phyloP scores from a whole-genome alignment of 176 grass and related monocot genomes.

The Phoenix roebelenii region DNA sequence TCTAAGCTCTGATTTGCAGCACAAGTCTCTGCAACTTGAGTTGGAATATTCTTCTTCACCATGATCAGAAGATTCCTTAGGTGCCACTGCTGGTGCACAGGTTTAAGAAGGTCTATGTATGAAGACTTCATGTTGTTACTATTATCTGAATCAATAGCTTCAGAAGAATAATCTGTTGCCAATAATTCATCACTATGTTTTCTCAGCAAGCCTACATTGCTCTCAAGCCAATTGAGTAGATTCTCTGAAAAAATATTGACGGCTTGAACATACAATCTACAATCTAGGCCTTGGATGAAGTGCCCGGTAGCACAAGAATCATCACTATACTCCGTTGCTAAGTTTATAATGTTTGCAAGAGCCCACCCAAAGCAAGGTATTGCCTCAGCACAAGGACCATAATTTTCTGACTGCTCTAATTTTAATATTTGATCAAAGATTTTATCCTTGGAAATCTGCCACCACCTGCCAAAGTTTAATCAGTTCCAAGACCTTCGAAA shows the following conservation, averaged over 20 bases:
- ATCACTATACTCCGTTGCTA: conserved; percentile 47
- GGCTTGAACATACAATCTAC: conserved; percentile 52
- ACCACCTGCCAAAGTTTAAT: conserved; percentile 96
- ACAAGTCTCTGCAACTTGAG: conserved; percentile 7
- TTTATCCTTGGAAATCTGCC: conserved; percentile 64
- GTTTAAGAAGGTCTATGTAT: conserved; percentile 78
- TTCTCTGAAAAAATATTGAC: conserved; percentile 66
- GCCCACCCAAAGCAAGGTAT: conserved; percentile 79
- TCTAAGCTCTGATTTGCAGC: conserved; percentile 12
- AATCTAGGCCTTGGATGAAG: conserved; percentile 64
- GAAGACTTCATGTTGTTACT: conserved; percentile 24
- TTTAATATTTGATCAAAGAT: conserved; percentile 77
- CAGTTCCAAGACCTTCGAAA: conserved; percentile 33
- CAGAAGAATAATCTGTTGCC: conserved; percentile 8
- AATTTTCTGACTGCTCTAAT: conserved; percentile 48
- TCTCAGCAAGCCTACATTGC: conserved; percentile 30
- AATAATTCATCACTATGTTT: conserved; percentile 15
- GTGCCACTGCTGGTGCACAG: conserved; percentile 92
- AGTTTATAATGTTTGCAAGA: conserved; percentile 77
- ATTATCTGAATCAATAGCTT: conserved; percentile 27
- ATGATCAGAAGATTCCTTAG: conserved; percentile 74
- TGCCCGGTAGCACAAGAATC: conserved; percentile 39
- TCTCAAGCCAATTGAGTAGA: conserved; percentile 54
- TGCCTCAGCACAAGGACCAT: conserved; percentile 12
- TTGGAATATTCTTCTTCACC: conserved; percentile 32